Evolutionary conservation across 306 rosid genomes (phyloP), one percentile per base, ranked within the genome.

Genomic region (Malus orientalis): DNA sequence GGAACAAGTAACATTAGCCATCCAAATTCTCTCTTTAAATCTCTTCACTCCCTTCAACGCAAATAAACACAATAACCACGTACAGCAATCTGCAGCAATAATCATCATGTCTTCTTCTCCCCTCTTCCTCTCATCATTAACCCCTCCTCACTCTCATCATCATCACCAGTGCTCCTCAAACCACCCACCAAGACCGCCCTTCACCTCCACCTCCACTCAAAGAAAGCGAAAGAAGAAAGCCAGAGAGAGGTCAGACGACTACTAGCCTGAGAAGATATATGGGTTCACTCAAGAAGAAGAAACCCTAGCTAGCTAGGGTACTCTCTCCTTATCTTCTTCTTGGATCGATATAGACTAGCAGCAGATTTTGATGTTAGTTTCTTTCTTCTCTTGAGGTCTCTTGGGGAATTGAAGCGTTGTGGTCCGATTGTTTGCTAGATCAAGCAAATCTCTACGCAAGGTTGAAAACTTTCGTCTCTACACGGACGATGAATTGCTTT

Each of bases 391-490:
- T 66, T 81, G 82, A 76, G 69, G 82, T 82, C 74, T 80, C 87
- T 85, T 81, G 76, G 94, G 94, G 97, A 89, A 91, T 91, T 77
- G 97, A 91, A 91, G 97, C 92, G 65, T 81, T 42, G 11, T 67
- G 97, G 97, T 91, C 97, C 97, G 97, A 90, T 75, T 77, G 59
- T 86, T 80, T 87, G 83, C 82, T 85, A 74, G 76, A 77, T 86
- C 86, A 71, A 87, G 78, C 87, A 67, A 62, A 75, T 76, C 72
- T 80, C 62, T 20, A 58, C 3, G 40, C 69, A 27, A 57, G 69
- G 42, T 77, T 14, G 57, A 69, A 53, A 58, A 65, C 59, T 55
- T 51, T 77, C 69, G 30, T 73, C 67, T 73, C 53, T 65, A 29
- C 27, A 18, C 45, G 58, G n/a, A 25, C 30, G 57, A 74, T 44